Conservation (phyloP, 257 asterid species). For the Solanum rostratum region DNA sequence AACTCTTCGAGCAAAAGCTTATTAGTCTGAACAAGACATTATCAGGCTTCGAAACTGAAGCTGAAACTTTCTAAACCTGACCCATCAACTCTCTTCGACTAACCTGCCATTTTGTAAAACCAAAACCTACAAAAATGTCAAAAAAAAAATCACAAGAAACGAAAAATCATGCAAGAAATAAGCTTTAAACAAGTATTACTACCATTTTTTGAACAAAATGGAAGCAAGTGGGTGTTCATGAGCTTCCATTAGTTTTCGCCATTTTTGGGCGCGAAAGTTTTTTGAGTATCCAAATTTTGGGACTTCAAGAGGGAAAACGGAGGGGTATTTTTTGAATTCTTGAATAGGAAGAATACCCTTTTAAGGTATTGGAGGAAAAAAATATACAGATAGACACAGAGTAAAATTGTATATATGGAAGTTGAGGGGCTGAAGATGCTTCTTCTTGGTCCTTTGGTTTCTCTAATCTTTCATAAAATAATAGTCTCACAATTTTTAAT, state of each 20-base stretch:
- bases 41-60: neutral
- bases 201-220: neutral
- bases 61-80: constrained; percentile 22
- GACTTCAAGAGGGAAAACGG: neutral
- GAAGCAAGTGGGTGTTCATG: neutral
- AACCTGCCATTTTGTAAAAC: constrained; percentile 53
- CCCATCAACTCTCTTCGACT: constrained; percentile 36
- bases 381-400: neutral
- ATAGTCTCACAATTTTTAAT: too few relatives aligned
- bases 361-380: too few relatives aligned
- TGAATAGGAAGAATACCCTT: constrained; percentile 33
- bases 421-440: constrained; percentile 16
- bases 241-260: neutral
- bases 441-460: too few relatives aligned
- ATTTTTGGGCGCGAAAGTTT: constrained; percentile 3
- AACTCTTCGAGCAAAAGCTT: neutral
- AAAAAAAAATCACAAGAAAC: neutral
- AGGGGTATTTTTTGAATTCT: constrained; percentile 18
- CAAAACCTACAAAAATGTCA: constrained; percentile 38
- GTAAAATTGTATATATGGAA: neutral
- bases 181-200: neutral
- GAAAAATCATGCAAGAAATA: neutral
- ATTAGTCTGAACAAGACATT: too few relatives aligned
- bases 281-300: neutral
- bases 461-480: too few relatives aligned